These are phyloP conservation scores for Leptomonas pyrrhocoris DNA, from an alignment of 208 protist genomes.

Conservation along the genomic window DNA sequence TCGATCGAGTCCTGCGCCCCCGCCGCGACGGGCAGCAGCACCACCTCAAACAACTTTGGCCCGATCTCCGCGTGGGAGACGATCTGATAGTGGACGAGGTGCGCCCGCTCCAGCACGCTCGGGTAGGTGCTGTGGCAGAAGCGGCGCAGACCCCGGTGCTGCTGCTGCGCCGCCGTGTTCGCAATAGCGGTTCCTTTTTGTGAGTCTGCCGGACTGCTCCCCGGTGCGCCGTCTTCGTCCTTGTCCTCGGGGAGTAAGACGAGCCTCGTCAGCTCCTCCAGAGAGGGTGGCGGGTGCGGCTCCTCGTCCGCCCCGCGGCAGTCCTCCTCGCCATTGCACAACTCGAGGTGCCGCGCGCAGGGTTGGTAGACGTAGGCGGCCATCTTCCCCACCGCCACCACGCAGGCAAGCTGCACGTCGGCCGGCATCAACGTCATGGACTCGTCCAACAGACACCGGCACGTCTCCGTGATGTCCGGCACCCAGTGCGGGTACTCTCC, in stretches of 20 bases:
- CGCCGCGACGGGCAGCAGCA: constrained; percentile 57
- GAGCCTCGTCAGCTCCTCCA: constrained; percentile 18
- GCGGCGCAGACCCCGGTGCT: constrained; percentile 35
- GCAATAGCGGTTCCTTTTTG: background rate
- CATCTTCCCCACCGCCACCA: constrained; percentile 93
- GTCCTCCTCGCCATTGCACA: constrained; percentile 69
- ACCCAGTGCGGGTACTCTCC: constrained; percentile 94
- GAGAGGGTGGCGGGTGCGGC: background rate
- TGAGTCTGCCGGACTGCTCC: background rate
- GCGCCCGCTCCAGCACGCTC: constrained; percentile 70
- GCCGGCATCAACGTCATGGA: constrained; percentile 64
- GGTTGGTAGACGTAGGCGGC: constrained; percentile 65
- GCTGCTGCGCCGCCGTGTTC: background rate
- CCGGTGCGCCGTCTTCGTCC: background rate
- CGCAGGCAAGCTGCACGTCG: constrained; percentile 83
- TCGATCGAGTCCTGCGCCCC: constrained; percentile 68
- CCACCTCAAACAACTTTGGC: constrained; percentile 51
- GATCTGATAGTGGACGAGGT: constrained; percentile 56
- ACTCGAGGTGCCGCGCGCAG: constrained; percentile 48
- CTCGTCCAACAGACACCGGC: constrained; percentile 50
- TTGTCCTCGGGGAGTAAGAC: constrained; percentile 22
- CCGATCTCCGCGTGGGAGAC: constrained; percentile 38
- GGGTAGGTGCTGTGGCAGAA: constrained; percentile 65
- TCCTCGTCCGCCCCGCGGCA: constrained; percentile 20
- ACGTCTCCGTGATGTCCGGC: constrained; percentile 49